Evolutionary conservation across 2,329 filamentous ascomycete genomes (phyloP), one percentile per base, ranked within the genome.

Genomic region (Ustulina deusta): DNA sequence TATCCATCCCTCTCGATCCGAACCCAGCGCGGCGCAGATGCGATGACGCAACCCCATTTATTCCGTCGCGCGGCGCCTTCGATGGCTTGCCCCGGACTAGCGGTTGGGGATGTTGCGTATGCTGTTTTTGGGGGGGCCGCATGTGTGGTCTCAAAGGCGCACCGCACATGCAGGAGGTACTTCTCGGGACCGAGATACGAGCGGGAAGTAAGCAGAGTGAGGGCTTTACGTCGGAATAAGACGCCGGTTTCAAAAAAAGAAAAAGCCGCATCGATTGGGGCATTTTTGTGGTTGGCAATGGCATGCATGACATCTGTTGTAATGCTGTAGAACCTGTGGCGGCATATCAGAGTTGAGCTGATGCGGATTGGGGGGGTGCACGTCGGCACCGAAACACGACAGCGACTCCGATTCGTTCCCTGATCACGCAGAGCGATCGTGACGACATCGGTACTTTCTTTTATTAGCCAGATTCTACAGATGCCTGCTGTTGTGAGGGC

Each of bases 41-140:
- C 22, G 20, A 61, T 65, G 58, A 68, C 61, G 62, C 62, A 68
- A 36, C 36, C 48, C 34, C 38, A n/a, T n/a, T n/a, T n/a, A 15
- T 46, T 22, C 25, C 32, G 34, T 29, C 38, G 42, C 20, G 22
- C 15, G 29, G 17, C 6, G n/a, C n/a, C 6, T 7, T 13, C 13
- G 13, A 38, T 10, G 44, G 15, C 46, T 46, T 51, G 58, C 55
- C 27, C 61, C 65, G 68, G 61, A 65, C 51, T 55, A 17, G 48
- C 48, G 48, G 51, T 65, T 70, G 68, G 68, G 65, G 68, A 63
- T 67, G 22, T 70, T 70, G 65, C 65, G 68, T 32, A 22, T 56
- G 29, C 20, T 36, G 32, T 48, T 22, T 11, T 25, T 32, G 17
- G 54, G 36, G 13, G 22, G 20, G 13, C 2, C 10, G 46, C 27